Conservation (phyloP, 306 rosid species). For the Morella rubra region DNA sequence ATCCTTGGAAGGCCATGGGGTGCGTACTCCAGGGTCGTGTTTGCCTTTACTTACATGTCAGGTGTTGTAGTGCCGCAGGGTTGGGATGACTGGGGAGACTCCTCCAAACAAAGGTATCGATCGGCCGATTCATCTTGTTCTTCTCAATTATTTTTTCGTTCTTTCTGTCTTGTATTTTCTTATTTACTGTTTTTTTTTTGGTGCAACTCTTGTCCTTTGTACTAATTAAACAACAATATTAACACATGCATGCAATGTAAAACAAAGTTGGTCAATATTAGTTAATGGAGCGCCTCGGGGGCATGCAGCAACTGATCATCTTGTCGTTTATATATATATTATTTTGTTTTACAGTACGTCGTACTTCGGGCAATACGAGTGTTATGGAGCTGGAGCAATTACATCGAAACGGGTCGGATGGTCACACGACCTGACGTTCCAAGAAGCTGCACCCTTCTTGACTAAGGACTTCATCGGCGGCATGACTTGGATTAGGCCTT, state of each 20-base stretch:
- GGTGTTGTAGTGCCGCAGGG: conserved; percentile 42
- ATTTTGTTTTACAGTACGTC: conserved; percentile 20
- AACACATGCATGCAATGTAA: too few relatives aligned
- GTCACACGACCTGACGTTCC: conserved; percentile 36
- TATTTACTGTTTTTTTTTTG: too few relatives aligned
- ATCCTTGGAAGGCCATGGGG: conserved; percentile 64
- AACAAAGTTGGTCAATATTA: too few relatives aligned
- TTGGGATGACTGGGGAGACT: conserved; percentile 58
- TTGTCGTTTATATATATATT: too few relatives aligned
- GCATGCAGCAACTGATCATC: too few relatives aligned
- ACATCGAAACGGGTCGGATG: conserved; percentile 41
- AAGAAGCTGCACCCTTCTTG: conserved; percentile 47
- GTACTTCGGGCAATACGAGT: conserved; percentile 49
- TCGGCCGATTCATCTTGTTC: background rate
- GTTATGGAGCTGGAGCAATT: conserved; percentile 48
- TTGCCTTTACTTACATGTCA: conserved; percentile 52
- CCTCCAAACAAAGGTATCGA: conserved; percentile 40
- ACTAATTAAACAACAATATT: too few relatives aligned
- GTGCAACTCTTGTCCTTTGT: too few relatives aligned
- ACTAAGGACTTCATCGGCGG: conserved; percentile 36
- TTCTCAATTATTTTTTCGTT: background rate
- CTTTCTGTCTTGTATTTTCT: too few relatives aligned
- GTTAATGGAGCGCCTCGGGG: too few relatives aligned
- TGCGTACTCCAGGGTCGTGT: conserved; percentile 45
- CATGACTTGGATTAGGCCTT: conserved; percentile 38